Conservation (phyloP, 1,139 yeast genomes). For the Pichia sp. region DNA sequence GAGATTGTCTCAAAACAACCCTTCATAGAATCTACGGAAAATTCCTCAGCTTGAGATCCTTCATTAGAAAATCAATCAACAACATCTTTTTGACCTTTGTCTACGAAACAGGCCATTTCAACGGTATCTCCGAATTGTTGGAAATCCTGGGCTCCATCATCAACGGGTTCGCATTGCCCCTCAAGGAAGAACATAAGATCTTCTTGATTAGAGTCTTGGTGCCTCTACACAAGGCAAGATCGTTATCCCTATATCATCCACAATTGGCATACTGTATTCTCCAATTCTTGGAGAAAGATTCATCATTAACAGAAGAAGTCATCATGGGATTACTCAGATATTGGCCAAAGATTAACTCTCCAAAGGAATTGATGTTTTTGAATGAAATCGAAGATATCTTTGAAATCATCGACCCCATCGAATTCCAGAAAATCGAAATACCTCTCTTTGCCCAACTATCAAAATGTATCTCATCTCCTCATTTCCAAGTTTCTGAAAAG, state of each 20-base stretch:
- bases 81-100: constrained; percentile 91
- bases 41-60: constrained; percentile 85
- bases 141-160: constrained; percentile 96
- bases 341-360: constrained; percentile 97
- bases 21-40: constrained; percentile 96
- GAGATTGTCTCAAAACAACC: constrained; percentile 94
- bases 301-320: constrained; percentile 88
- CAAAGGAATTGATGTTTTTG: constrained; percentile 93
- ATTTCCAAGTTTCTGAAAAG: constrained; percentile 96
- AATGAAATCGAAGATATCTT: constrained; percentile 96
- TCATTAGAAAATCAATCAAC: constrained; percentile 86
- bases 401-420: constrained; percentile 93
- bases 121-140: constrained; percentile 92
- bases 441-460: constrained; percentile 94
- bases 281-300: constrained; percentile 94
- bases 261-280: constrained; percentile 97
- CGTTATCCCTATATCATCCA: constrained; percentile 88
- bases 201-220: constrained; percentile 85
- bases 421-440: constrained; percentile 87
- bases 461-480: constrained; percentile 92
- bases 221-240: constrained; percentile 91
- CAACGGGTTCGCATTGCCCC: constrained; percentile 96
- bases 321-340: constrained; percentile 87
- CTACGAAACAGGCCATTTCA: constrained; percentile 94
- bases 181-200: constrained; percentile 94